Evolutionary conservation across 2,329 filamentous ascomycete genomes (phyloP).

Genomic region (Talaromyces sp.): DNA sequence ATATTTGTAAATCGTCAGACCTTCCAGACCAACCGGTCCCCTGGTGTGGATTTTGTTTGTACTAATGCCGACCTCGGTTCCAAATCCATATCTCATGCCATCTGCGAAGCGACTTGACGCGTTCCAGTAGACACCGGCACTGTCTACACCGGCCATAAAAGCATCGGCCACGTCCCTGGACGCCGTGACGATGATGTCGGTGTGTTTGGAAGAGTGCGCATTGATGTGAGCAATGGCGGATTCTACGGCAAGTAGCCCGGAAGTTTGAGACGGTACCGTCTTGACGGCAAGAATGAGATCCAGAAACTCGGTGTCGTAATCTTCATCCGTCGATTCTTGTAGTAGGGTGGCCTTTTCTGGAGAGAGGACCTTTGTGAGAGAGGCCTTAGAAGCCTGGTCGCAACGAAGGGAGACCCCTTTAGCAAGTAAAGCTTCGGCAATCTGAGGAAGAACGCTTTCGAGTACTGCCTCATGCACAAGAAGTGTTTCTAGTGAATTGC

Average conservation of each 20-base stretch:
- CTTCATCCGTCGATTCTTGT: conserved; percentile 59
- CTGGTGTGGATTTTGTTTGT: conserved; percentile 97
- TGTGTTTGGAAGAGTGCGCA: conserved; percentile 85
- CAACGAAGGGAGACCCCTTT: conserved; percentile 80
- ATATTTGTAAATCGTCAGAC: conserved; percentile 97
- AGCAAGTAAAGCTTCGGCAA: conserved; percentile 66
- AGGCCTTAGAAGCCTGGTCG: conserved; percentile 62
- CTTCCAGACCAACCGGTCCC: conserved; percentile 89
- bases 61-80: conserved; percentile 95
- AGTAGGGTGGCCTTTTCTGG: conserved; percentile 45
- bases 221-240: conserved; percentile 87
- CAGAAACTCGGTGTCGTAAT: conserved; percentile 87
- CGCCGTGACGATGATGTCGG: conserved; percentile 79
- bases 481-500: conserved; percentile 89
- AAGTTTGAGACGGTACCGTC: conserved; percentile 50
- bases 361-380: conserved; percentile 48
- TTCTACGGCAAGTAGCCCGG: conserved; percentile 43
- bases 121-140: conserved; percentile 95
- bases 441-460: conserved; percentile 58
- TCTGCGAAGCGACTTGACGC: conserved; percentile 90
- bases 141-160: conserved; percentile 83
- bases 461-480: conserved; percentile 73
- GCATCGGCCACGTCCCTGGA: conserved; percentile 62
- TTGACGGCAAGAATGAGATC: conserved; percentile 79
- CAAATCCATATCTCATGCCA: conserved; percentile 95